These are phyloP conservation scores for Cinnamomum chago DNA, from an alignment of 164 flowering plant species.

Conservation along the genomic window DNA sequence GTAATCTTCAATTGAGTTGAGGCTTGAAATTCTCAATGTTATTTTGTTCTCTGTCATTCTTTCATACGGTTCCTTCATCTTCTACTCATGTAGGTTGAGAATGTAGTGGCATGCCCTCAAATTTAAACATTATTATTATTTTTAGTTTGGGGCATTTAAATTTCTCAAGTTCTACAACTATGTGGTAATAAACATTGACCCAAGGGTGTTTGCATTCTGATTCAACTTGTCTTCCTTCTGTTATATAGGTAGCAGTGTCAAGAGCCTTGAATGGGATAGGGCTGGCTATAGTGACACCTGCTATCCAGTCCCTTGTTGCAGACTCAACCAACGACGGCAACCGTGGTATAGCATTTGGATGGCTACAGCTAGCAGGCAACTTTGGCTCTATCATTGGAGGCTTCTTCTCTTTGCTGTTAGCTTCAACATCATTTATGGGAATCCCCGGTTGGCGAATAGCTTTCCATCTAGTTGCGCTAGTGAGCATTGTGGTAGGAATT, in stretches of 20 bases:
- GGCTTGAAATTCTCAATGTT: background rate
- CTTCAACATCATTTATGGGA: slow-evolving; percentile 65
- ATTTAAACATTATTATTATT: background rate
- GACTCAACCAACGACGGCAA: slow-evolving; percentile 79
- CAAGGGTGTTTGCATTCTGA: background rate
- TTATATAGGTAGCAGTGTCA: slow-evolving; percentile 66
- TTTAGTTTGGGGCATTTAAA: background rate
- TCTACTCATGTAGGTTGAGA: background rate
- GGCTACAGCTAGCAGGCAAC: slow-evolving; percentile 83
- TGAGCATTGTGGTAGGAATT: slow-evolving; percentile 67
- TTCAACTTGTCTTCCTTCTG: background rate
- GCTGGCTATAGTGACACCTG: slow-evolving; percentile 82
- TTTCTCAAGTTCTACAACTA: background rate
- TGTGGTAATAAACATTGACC: background rate
- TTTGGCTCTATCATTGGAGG: slow-evolving; percentile 81
- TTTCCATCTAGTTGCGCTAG: slow-evolving; percentile 69
- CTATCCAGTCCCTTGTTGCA: slow-evolving; percentile 87
- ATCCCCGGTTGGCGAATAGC: slow-evolving; percentile 87
- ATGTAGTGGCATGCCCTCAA: background rate
- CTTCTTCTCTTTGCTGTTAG: slow-evolving; percentile 57
- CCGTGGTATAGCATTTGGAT: slow-evolving; percentile 86
- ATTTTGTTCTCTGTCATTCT: background rate
- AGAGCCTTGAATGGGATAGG: slow-evolving; percentile 90
- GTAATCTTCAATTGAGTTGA: background rate
- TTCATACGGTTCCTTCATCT: background rate